phyloP scores from a whole-genome alignment of 1,284 basidiomycete species.

The Coniferiporia weirii region DNA sequence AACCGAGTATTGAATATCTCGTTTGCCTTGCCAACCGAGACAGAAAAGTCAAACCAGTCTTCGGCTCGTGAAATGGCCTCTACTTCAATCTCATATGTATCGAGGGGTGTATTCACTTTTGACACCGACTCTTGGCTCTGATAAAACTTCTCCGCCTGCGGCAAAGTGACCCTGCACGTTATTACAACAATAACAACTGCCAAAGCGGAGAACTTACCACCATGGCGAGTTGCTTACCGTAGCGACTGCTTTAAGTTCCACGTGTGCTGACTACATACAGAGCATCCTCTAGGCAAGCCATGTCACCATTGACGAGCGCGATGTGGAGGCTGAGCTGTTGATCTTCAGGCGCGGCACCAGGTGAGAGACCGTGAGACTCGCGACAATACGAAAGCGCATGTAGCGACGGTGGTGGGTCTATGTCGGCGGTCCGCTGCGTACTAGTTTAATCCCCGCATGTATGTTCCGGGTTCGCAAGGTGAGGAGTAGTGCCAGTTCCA shows the following conservation, averaged over 20 bases:
- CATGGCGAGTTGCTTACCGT: conserved; percentile 27
- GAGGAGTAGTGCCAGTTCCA: too few species aligned
- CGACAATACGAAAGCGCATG: too few species aligned
- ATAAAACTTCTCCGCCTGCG: conserved; percentile 20
- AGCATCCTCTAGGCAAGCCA: conserved; percentile 22
- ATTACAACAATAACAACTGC: background rate
- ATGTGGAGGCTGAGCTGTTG: conserved; percentile 24
- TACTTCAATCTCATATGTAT: conserved; percentile 14
- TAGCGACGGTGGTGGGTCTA: too few species aligned
- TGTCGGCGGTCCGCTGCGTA: too few species aligned
- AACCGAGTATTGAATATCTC: conserved; percentile 20
- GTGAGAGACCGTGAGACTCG: too few species aligned
- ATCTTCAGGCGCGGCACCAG: conserved; percentile 23
- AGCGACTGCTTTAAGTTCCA: conserved; percentile 22
- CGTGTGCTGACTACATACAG: conserved; percentile 28
- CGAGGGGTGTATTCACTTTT: conserved; percentile 20
- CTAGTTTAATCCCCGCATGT: too few species aligned
- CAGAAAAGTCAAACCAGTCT: conserved; percentile 23
- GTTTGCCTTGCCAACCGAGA: conserved; percentile 21
- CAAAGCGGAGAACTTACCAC: conserved; percentile 16
- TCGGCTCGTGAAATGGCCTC: conserved; percentile 19
- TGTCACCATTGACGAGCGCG: conserved; percentile 23
- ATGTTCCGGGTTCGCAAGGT: too few species aligned
- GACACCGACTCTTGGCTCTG: conserved; percentile 18
- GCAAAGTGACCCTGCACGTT: background rate